These are phyloP conservation scores for Ehretia macrophylla DNA, from an alignment of 257 asterid species.

Conservation along the genomic window DNA sequence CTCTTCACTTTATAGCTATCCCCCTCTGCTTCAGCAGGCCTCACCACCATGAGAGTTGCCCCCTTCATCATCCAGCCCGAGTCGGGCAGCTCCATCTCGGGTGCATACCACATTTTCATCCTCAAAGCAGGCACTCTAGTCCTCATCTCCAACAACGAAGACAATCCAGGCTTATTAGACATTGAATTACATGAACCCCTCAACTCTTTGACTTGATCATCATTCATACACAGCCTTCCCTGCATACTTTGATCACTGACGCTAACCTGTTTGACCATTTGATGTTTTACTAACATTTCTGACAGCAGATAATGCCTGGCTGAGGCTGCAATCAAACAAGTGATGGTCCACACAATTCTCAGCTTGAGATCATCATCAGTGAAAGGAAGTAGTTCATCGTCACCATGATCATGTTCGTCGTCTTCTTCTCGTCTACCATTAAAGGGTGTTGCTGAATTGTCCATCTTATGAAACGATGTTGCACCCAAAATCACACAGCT, in stretches of 20 bases:
- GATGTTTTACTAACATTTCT: slow-evolving; percentile 28
- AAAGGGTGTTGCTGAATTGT: not conserved
- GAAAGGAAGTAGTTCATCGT: slow-evolving; percentile 13
- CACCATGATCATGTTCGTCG: not conserved
- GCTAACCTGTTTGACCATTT: slow-evolving; percentile 29
- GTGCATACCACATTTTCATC: slow-evolving; percentile 77
- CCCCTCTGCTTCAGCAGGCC: slow-evolving; percentile 34
- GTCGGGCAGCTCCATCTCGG: slow-evolving; percentile 44
- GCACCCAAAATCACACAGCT: slow-evolving; percentile 63
- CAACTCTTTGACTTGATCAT: slow-evolving; percentile 39
- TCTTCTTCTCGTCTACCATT: not conserved
- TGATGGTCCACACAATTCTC: slow-evolving; percentile 63
- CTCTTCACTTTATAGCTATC: slow-evolving; percentile 13
- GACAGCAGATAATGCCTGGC: slow-evolving; percentile 52
- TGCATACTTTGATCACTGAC: slow-evolving; percentile 53
- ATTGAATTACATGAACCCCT: slow-evolving; percentile 3
- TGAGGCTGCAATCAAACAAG: slow-evolving; percentile 64
- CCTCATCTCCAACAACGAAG: slow-evolving; percentile 14
- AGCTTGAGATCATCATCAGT: slow-evolving; percentile 50
- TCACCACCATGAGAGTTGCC: slow-evolving; percentile 58
- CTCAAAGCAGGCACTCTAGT: slow-evolving; percentile 51
- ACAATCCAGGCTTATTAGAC: not conserved
- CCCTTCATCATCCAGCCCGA: slow-evolving; percentile 57
- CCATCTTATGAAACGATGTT: slow-evolving; percentile 22
- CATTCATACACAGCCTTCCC: slow-evolving; percentile 52